Evolutionary conservation across 2,329 filamentous ascomycete genomes (phyloP), one percentile per base, ranked within the genome.

Genomic region (Pseudocercospora macadamiae): DNA sequence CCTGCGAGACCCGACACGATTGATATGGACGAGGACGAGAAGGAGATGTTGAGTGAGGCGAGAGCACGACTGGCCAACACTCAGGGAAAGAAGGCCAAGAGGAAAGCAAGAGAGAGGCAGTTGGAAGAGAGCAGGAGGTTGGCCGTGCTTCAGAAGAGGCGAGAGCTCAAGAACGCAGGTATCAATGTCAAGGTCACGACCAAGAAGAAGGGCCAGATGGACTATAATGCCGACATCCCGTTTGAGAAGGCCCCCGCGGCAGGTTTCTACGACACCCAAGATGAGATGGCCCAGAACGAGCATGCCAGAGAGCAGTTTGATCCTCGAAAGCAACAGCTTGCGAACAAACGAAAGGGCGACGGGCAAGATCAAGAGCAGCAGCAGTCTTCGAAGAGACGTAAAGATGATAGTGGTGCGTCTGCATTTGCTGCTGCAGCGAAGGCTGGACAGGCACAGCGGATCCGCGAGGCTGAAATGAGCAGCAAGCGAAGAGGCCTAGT

Each of bases 31-130:
- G 95, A 99, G 74, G 95, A 99, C 73, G 95, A 99, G 77, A 97
- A 99, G 80, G 95, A 99, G 77, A 99, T 99, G 95, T 78, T 99
- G 71, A 97, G 93, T 73, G 95, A 99, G 79, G 95, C 95, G 67
- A 90, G 95, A 73, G 95, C 95, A 56, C 91, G 95, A 78, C 80
- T 99, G 64, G 95, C 95, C 64, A 99, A 99, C 71, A 97, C 95
- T 9, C 95, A 97, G 77, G 95, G 95, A 73, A 99, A 99, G 79
- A 99, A 99, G 80, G 95, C 95, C 5, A 99, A 99, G 82, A 83
- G 95, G 67, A 99, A 99, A 82, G 95, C 95, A 30, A 86, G 95
- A 70, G 95, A 99, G 76, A 85, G 95, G 63, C 93, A 97, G 73
- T 84, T 99, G 67, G 95, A 99, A 73, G 93, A 97, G 78, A 96